Conservation (phyloP, 352 stramenopile species). For the Peronospora belbahrii region DNA sequence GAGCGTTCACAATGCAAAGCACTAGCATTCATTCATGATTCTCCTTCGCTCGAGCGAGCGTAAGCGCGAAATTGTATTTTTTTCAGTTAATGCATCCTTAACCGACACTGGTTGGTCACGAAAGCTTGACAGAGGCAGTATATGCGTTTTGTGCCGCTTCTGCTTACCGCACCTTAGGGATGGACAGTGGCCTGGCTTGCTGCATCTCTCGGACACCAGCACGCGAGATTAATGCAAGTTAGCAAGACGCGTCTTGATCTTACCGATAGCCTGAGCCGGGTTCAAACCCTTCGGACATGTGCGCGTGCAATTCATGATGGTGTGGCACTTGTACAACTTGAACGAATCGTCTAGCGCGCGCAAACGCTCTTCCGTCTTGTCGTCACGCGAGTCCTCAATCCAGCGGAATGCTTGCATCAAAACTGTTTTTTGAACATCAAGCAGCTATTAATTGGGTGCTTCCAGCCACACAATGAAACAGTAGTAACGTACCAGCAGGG, state of each 20-base stretch:
- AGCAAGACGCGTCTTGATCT: constrained; percentile 96
- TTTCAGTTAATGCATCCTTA: constrained; percentile 12
- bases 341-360: constrained; percentile 96
- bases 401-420: constrained; percentile 95
- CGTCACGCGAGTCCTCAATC: constrained; percentile 98
- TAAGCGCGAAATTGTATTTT: constrained; percentile 28
- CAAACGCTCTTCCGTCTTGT: constrained; percentile 93
- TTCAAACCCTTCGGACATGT: constrained; percentile 99
- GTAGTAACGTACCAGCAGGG: constrained; percentile 53
- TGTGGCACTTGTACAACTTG: constrained; percentile 99
- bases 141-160: constrained; percentile 16
- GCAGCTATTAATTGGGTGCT: not conserved
- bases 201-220: too few species aligned
- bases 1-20: not conserved
- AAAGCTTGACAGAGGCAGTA: constrained; percentile 16
- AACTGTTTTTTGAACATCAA: constrained; percentile 34
- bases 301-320: constrained; percentile 99
- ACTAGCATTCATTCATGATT: not conserved
- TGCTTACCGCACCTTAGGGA: constrained; percentile 11
- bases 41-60: constrained; percentile 6
- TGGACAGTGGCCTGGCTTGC: not conserved
- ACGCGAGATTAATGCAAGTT: constrained; percentile 75
- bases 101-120: constrained; percentile 18
- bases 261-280: constrained; percentile 95
- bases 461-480: not conserved